These are phyloP conservation scores for Austroboletus novae-zelandiae DNA, from an alignment of 1,284 basidiomycete genomes.

Conservation along the genomic window DNA sequence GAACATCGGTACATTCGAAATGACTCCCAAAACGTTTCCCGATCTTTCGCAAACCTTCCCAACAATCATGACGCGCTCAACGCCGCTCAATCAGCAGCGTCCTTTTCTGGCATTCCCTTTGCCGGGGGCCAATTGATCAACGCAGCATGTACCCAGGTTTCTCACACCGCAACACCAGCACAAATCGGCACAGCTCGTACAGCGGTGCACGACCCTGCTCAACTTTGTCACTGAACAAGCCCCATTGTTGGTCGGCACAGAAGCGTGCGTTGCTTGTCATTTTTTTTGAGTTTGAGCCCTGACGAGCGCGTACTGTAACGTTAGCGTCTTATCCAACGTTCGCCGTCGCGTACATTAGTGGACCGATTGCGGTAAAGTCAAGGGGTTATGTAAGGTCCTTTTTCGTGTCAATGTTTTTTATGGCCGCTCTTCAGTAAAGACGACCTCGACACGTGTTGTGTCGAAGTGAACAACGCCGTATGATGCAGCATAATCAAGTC, in stretches of 20 bases:
- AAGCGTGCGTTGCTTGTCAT: conserved; percentile 34
- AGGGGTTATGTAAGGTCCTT: conserved; percentile 37
- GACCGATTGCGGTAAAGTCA: conserved; percentile 36
- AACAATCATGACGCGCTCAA: no score
- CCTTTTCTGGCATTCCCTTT: conserved; percentile 43
- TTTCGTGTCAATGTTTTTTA: conserved; percentile 2
- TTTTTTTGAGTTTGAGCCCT: background rate
- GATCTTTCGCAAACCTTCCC: no score
- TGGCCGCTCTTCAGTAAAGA: conserved; percentile 37
- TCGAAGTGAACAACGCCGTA: conserved; percentile 40
- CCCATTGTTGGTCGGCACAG: conserved; percentile 36
- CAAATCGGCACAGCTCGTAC: conserved; percentile 39
- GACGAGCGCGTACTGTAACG: no score
- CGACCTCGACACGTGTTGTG: conserved; percentile 40
- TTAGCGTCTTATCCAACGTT: conserved; percentile 41
- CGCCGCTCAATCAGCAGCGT: conserved; percentile 40
- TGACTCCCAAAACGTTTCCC: no score
- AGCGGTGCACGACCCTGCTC: conserved; percentile 41
- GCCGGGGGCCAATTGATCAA: conserved; percentile 42
- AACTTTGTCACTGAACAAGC: conserved; percentile 39
- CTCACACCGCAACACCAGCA: conserved; percentile 30
- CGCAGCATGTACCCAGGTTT: conserved; percentile 41
- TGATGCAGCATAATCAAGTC: conserved; percentile 32
- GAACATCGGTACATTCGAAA: no score
- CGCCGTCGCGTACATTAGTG: conserved; percentile 36